Conservation (phyloP, 2,329 filamentous ascomycete species). For the Fusarium dlaminii region DNA sequence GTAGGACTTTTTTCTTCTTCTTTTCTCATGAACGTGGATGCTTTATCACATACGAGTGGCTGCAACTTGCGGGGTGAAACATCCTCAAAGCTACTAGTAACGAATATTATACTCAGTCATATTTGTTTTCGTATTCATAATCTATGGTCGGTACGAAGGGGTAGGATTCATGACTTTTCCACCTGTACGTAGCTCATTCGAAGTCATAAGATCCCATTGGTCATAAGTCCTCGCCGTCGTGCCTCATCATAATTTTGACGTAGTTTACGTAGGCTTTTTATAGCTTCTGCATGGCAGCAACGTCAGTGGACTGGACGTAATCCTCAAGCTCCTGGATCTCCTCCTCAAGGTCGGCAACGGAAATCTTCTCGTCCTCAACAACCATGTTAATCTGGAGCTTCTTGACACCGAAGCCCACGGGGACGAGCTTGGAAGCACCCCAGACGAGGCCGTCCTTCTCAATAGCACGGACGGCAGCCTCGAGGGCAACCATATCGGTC, state of each 20-base stretch:
- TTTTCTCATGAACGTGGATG: neutral
- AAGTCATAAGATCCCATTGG: slow-evolving; percentile 37
- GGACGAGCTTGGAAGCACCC: slow-evolving; percentile 89
- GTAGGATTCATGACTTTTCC: slow-evolving; percentile 37
- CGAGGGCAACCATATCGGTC: slow-evolving; percentile 87
- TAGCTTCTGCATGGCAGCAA: slow-evolving; percentile 92
- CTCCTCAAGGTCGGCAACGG: slow-evolving; percentile 85
- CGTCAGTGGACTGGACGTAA: slow-evolving; percentile 92
- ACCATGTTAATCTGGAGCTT: slow-evolving; percentile 99
- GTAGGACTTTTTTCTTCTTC: neutral
- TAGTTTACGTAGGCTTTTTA: slow-evolving; percentile 59
- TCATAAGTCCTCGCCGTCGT: slow-evolving; percentile 47
- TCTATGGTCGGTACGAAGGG: slow-evolving; percentile 40
- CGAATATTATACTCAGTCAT: neutral
- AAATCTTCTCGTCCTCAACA: slow-evolving; percentile 96
- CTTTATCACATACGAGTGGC: neutral
- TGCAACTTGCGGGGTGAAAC: neutral
- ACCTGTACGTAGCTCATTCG: slow-evolving; percentile 40
- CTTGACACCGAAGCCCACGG: slow-evolving; percentile 97
- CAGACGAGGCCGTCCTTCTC: slow-evolving; percentile 95
- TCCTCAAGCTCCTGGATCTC: slow-evolving; percentile 87
- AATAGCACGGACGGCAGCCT: slow-evolving; percentile 82
- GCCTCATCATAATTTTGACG: slow-evolving; percentile 45
- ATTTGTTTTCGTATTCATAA: slow-evolving; percentile 32
- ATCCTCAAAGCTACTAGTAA: neutral